phyloP scores from a whole-genome alignment of 2,329 filamentous ascomycete species.

The Xylaria sp. region DNA sequence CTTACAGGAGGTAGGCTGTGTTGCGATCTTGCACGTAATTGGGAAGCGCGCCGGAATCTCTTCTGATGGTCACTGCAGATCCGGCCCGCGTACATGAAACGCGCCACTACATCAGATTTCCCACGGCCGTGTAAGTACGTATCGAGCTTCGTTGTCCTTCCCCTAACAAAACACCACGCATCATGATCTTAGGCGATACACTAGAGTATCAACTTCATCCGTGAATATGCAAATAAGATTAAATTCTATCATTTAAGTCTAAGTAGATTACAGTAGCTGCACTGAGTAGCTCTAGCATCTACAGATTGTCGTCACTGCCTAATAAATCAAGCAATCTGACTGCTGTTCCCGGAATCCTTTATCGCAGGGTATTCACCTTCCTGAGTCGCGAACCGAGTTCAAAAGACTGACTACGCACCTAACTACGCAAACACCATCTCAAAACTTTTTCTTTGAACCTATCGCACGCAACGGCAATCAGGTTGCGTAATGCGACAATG shows the following conservation, averaged over 20 bases:
- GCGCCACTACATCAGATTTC: conserved; percentile 32
- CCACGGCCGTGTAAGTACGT: conserved; percentile 13
- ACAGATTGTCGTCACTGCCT: background rate
- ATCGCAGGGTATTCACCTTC: background rate
- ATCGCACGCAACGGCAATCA: background rate
- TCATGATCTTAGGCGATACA: background rate
- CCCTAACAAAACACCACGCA: background rate
- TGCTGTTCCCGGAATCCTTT: no score
- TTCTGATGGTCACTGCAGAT: conserved; percentile 34
- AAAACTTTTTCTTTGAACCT: no score
- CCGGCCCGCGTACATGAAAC: conserved; percentile 36
- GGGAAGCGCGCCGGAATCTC: conserved; percentile 32
- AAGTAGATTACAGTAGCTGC: background rate
- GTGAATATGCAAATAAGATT: no score
- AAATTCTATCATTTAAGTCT: no score
- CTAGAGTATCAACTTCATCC: background rate
- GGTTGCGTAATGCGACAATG: background rate
- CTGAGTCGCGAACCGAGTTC: background rate
- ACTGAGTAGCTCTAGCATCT: background rate
- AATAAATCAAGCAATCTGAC: no score
- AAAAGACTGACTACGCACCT: no score
- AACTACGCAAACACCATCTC: no score
- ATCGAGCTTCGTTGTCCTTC: conserved; percentile 1
- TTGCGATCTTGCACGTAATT: conserved; percentile 27
- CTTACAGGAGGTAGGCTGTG: conserved; percentile 20